Evolutionary conservation across 1,284 basidiomycete genomes (phyloP), one percentile per base, ranked within the genome.

Genomic region (Exobasidium cylindrosporum): DNA sequence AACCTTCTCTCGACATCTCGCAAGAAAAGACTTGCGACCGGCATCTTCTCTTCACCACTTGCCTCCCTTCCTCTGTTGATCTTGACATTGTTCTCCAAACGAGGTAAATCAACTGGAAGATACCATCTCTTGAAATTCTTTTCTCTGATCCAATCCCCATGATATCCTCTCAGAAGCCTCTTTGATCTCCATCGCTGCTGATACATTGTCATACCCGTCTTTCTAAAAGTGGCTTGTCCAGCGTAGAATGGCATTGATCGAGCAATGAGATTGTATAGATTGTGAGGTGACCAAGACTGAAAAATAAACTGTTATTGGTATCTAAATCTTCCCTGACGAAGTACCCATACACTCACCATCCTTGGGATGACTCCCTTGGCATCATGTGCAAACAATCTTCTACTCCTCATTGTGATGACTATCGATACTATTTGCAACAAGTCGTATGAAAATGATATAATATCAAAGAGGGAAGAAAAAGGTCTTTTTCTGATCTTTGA

Each of bases 51-150:
- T 29, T 65, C 43, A 28, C 35, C 64, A 29, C 40, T 31, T 21
- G 29, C 43, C 40, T 52, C 43, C 28, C 55, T 29, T 14, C 53
- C 24, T 23, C 55, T 1, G 17, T 30, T 6, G 17, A n/a, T 17
- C 10, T 40, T 40, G 7, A 17, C 35, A 40, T 40, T 40, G 17
- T 40, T 7, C 32, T 29, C 28, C 82, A 96, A 90, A 69, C 91
- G 89, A 0, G 95, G 94, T 13, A 98, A 83, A 0, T 86, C 87
- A 61, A 86, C 84, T 10, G 95, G 95, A 24, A 98, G 85, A 81
- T 92, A 97, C 90, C 92, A 95, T 57, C 90, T 87, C 81, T 95
- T 94, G 86, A 97, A 97, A 45, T 88, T 87, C 74, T 89, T 90
- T 83, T 95, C 92, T 60, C 88, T 88, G 66, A 97, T 92, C 81